A percentile compares a stretch with the other conserved stretches of the same genome.
Evolutionary conservation across 768 basidiomycete species (phyloP).

Genomic region (Suillus alpinus): DNA sequence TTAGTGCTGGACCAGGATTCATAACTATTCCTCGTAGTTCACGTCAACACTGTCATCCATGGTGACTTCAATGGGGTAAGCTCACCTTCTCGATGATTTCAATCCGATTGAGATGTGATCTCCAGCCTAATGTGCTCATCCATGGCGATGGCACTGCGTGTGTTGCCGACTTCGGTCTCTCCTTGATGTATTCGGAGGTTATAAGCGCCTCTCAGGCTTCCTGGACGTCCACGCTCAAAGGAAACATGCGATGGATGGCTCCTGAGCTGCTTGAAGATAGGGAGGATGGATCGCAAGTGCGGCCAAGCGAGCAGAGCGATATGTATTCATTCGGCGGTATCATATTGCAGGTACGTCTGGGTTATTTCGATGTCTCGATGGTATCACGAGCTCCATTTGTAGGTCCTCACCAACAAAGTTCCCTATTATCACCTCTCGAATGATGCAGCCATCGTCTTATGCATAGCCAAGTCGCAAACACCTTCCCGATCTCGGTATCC

Average conservation of each 20-base stretch:
- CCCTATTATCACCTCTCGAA: neutral
- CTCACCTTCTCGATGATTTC: neutral
- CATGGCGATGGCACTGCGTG: constrained; percentile 39
- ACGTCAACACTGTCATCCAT: neutral
- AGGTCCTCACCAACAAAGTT: neutral
- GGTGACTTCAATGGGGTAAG: constrained; percentile 9
- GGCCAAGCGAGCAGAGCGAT: constrained; percentile 27
- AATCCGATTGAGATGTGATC: neutral
- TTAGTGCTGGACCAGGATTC: neutral
- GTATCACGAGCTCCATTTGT: neutral
- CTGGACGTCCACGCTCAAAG: constrained; percentile 11
- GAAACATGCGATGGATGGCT: constrained; percentile 46
- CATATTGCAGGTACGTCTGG: constrained; percentile 13
- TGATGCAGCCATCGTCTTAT: neutral
- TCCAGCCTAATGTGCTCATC: constrained; percentile 45
- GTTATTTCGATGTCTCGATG: constrained; percentile 24
- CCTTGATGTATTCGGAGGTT: constrained; percentile 35
- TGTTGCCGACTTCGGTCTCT: constrained; percentile 47
- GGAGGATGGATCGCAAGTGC: neutral
- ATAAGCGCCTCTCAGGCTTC: constrained; percentile 10
- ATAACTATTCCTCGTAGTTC: neutral
- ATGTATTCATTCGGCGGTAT: constrained; percentile 44
- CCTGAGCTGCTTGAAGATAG: constrained; percentile 29
- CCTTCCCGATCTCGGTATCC: neutral
- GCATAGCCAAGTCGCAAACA: neutral